A percentile compares a stretch with the other conserved stretches of the same genome.
These are phyloP conservation scores for Gelatoporia subvermispora DNA, from an alignment of 768 basidiomycete genomes.

Conservation along the genomic window DNA sequence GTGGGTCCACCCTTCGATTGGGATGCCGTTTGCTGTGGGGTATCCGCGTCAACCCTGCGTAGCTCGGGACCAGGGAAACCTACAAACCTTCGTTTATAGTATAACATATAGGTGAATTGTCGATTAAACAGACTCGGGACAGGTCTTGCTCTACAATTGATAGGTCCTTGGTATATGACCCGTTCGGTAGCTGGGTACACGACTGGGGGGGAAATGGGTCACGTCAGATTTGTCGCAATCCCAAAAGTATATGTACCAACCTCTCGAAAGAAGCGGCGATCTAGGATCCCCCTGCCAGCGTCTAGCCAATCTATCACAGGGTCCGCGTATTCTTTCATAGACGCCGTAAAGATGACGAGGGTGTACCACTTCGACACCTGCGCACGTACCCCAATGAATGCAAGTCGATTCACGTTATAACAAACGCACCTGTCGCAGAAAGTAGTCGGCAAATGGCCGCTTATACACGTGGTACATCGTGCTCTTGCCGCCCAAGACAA, in stretches of 20 bases:
- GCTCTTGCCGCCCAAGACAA: constrained; percentile 80
- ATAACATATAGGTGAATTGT: constrained; percentile 94
- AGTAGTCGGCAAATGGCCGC: constrained; percentile 94
- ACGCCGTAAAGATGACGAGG: constrained; percentile 96
- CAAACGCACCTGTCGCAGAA: constrained; percentile 71
- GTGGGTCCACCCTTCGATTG: constrained; percentile 98
- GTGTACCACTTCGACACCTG: constrained; percentile 99
- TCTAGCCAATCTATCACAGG: constrained; percentile 99
- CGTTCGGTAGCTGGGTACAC: constrained; percentile 88
- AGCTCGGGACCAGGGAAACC: not conserved
- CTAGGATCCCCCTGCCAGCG: constrained; percentile 86
- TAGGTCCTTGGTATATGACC: constrained; percentile 93
- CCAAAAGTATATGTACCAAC: constrained; percentile 40
- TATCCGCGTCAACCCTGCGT: not conserved
- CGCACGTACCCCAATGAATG: constrained; percentile 4
- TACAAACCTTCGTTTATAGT: constrained; percentile 81
- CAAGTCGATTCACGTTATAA: not conserved
- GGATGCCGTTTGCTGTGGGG: constrained; percentile 87
- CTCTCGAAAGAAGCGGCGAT: constrained; percentile 87
- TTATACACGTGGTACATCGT: constrained; percentile 98
- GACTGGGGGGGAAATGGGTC: constrained; percentile 44
- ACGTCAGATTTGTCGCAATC: not conserved
- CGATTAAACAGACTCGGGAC: constrained; percentile 88
- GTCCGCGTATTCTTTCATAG: constrained; percentile 99
- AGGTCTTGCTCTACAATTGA: constrained; percentile 85